Conservation (phyloP, 1,284 basidiomycete species). For the Leucoagaricus sp. region DNA sequence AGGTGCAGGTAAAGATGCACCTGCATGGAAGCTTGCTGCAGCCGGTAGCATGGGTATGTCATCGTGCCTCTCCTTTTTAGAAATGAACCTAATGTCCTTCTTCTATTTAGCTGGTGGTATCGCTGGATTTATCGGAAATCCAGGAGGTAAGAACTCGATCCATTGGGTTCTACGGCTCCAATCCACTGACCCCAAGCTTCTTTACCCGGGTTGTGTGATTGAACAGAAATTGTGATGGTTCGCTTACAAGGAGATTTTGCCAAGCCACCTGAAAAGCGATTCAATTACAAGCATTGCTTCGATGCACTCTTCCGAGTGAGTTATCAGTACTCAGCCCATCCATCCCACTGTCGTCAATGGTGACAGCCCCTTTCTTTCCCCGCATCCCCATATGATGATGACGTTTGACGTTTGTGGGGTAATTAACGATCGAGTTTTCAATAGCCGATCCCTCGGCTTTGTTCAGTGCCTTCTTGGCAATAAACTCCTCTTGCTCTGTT, state of each 20-base stretch:
- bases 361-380: not conserved
- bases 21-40: constrained; percentile 79
- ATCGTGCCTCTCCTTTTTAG: not conserved
- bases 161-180: not conserved
- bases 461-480: not conserved
- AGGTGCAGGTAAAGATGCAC: constrained; percentile 66
- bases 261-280: constrained; percentile 79
- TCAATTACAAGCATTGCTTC: constrained; percentile 86
- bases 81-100: not conserved
- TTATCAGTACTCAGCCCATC: constrained; percentile 17
- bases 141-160: constrained; percentile 59
- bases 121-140: constrained; percentile 85
- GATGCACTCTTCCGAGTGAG: constrained; percentile 81
- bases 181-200: not conserved
- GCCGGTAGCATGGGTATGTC: constrained; percentile 82
- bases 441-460: not conserved
- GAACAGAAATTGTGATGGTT: constrained; percentile 80
- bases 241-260: constrained; percentile 89
- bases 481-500: not conserved
- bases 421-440: constrained; percentile 3
- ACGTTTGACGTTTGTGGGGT: constrained; percentile 6
- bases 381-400: not conserved
- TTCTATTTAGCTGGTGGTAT: constrained; percentile 68
- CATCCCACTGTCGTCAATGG: not conserved
- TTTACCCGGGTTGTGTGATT: not conserved